Base-by-base conservation (phyloP, 805 yeast species). In the Suhomyces canberraensis region DNA sequence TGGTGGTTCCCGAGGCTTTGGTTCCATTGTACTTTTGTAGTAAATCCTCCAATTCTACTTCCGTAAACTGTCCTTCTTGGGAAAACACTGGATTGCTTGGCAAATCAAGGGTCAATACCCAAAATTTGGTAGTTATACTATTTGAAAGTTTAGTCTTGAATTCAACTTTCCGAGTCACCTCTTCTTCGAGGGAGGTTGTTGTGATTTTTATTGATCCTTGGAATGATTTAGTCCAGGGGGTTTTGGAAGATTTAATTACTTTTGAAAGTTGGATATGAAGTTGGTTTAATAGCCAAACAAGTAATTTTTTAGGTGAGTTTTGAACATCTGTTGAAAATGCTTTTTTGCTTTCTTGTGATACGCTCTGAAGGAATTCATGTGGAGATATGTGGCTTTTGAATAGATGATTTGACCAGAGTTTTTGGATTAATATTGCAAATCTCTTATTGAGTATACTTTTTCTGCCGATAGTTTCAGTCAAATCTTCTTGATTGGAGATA, bases 331-430 rank as follows among this genome's bases (percentile, higher is more conserved):
- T 67, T 30, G 3, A 66, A 47, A 73, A 75, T 28, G 56, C 51
- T 35, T 67, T 70, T 30, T 70, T 65, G 1, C 82, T 67, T n/a
- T 52, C 37, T 1, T 59, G 47, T 2, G 73, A 56, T 4, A 81
- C 56, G 41, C 60, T 64, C 40, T 78, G 78, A 30, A 81, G 52
- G 6, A 86, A 58, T 34, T 81, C 87, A 50, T 78, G 83, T 1
- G 87, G 81, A 0, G 91, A 79, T 2, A 84, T 66, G 48, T 83
- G 87, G 3, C 70, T 55, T 45, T 73, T 76, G 54, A 78, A 79
- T 16, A 84, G 63, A 27, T 61, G 60, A 0, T 71, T 60, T 4
- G 81, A 82, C 90, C 91, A 86, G 8, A 83, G 32, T 45, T 79
- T 82, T 40, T 81, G 68, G 0, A 75, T 47, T 15, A 82, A 51